A percentile compares a stretch with the other conserved stretches of the same genome.
Conservation (phyloP, 768 basidiomycete species). For the Boletus subparvulus region DNA sequence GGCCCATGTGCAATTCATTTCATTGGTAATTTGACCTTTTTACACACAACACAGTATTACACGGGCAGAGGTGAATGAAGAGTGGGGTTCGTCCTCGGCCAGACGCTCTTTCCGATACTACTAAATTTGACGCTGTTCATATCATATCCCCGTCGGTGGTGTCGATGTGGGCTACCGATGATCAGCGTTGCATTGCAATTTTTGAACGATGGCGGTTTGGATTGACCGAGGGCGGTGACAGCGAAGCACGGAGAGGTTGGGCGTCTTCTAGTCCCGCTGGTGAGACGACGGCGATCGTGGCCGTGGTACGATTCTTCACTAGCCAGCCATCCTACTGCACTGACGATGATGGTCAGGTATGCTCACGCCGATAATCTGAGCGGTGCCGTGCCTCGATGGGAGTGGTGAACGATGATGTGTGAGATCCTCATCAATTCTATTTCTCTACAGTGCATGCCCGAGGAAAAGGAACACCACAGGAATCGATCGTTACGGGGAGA, state of each 20-base stretch:
- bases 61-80: conserved; percentile 7
- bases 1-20: conserved; percentile 26
- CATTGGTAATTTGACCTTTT: conserved; percentile 3
- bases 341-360: conserved; percentile 2
- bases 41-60: background rate
- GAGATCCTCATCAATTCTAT: conserved; percentile 22
- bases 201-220: background rate
- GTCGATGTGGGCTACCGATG: conserved; percentile 1
- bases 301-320: background rate
- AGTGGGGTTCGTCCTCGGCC: conserved; percentile 8
- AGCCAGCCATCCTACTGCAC: background rate
- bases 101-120: conserved; percentile 12
- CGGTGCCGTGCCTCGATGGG: conserved; percentile 13
- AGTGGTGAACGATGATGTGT: conserved; percentile 5
- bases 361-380: background rate
- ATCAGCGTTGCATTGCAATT: conserved; percentile 1
- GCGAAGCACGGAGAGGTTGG: conserved; percentile 12
- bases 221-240: conserved; percentile 4
- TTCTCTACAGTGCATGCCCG: conserved; percentile 10
- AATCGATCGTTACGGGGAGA: conserved; percentile 2
- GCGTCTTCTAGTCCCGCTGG: background rate
- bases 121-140: conserved; percentile 8
- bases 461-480: conserved; percentile 5
- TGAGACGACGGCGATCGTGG: conserved; percentile 16
- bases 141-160: conserved; percentile 10